Evolutionary conservation across 306 rosid genomes (phyloP).

Genomic region (Betula pendula): DNA sequence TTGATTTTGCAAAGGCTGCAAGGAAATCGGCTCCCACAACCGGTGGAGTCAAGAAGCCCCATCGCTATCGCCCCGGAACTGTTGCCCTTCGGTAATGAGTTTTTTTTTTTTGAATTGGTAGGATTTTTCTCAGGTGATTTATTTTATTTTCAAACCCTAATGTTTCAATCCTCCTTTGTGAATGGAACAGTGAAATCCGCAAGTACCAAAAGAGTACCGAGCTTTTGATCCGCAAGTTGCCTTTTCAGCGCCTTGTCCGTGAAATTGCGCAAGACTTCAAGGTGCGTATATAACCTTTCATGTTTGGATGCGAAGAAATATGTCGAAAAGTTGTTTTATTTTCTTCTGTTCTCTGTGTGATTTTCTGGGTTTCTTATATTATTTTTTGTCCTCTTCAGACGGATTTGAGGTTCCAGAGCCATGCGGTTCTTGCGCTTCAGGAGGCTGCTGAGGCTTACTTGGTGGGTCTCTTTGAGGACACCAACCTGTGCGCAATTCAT

Average conservation of each 20-base stretch:
- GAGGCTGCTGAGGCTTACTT: conserved; percentile 73
- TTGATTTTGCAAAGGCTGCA: conserved; percentile 42
- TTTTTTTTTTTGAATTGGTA: not conserved
- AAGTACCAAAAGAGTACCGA: conserved; percentile 82
- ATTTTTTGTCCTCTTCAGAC: conserved; percentile 37
- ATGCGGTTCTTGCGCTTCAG: conserved; percentile 75
- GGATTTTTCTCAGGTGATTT: no score
- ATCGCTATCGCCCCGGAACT: conserved; percentile 73
- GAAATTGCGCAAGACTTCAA: conserved; percentile 64
- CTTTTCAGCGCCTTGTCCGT: conserved; percentile 64
- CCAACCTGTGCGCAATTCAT: conserved; percentile 72
- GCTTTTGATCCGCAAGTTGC: conserved; percentile 71
- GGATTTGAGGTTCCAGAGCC: conserved; percentile 78
- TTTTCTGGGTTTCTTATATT: not conserved
- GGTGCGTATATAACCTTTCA: conserved; percentile 8
- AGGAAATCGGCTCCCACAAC: conserved; percentile 74
- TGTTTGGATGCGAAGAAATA: not conserved
- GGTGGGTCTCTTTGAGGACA: conserved; percentile 76
- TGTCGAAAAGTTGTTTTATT: not conserved
- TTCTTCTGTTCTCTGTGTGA: not conserved
- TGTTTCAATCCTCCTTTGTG: not conserved
- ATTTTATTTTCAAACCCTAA: not conserved
- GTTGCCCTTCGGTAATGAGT: conserved; percentile 60
- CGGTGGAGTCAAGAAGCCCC: conserved; percentile 79
- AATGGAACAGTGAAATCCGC: conserved; percentile 55